Percentiles rank a stretch among this genome's conserved stretches.
These are phyloP conservation scores for Lachnellula willkommii DNA, from an alignment of 2,329 filamentous ascomycete species.

Conservation along the genomic window DNA sequence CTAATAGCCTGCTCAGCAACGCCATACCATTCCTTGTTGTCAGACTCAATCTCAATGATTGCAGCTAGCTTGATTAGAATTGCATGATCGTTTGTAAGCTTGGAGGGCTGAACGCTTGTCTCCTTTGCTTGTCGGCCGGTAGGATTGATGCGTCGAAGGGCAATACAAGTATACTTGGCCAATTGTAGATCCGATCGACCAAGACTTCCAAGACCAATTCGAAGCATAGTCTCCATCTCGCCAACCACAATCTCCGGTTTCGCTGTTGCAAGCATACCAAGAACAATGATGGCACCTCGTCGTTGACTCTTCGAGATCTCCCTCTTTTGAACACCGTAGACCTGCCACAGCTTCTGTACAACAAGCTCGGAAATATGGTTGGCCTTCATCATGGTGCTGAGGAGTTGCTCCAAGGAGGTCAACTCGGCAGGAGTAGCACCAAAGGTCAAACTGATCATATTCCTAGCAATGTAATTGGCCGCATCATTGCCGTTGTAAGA, in stretches of 20 bases:
- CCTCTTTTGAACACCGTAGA: conserved; percentile 88
- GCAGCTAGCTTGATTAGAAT: conserved; percentile 74
- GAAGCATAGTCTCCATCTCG: conserved; percentile 90
- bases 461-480: conserved; percentile 90
- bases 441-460: conserved; percentile 98
- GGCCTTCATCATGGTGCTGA: conserved; percentile 96
- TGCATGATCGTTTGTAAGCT: conserved; percentile 86
- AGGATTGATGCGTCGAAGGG: conserved; percentile 84
- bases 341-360: conserved; percentile 90
- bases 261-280: conserved; percentile 93
- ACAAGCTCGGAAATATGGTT: conserved; percentile 82
- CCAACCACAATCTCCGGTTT: conserved; percentile 88
- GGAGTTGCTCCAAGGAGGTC: conserved; percentile 88
- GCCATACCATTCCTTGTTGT: conserved; percentile 94
- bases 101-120: conserved; percentile 61
- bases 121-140: conserved; percentile 74
- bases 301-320: conserved; percentile 90
- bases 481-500: conserved; percentile 83
- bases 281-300: conserved; percentile 87
- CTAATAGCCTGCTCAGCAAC: conserved; percentile 94
- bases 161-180: conserved; percentile 93
- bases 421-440: conserved; percentile 91
- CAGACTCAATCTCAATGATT: conserved; percentile 78
- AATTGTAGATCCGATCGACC: conserved; percentile 80
- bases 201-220: conserved; percentile 76